Evolutionary conservation across 73 alveolate genomes (phyloP), one percentile per base, ranked within the genome.

Genomic region (Paramecium pentaurelia): DNA sequence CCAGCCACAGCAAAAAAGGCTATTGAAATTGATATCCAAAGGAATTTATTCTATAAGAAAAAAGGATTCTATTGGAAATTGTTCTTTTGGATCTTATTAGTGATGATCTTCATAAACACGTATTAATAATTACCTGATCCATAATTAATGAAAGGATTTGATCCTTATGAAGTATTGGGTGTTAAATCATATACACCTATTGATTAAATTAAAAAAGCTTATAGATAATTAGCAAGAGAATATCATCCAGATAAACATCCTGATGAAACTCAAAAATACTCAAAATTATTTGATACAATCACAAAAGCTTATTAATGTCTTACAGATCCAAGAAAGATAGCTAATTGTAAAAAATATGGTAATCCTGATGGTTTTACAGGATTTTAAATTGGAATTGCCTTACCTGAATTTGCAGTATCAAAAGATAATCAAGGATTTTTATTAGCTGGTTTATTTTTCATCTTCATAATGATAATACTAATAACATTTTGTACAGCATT

Each of bases 91-190:
- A 27, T 49, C 22, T 16, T 80, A 6, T 25, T 47, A 27, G 3
- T 47, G 75, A 80, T 80, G 91, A 49, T 80, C 28, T 47, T 80
- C 28, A 27, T 42, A 10, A 80, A 80, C 58, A 27, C 91, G 14
- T 80, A 80, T 47, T 28, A 80, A 80, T 49, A 80, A 80, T 80
- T 80, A 80, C 91, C 91, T 80, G 91, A 80, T 80, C 44, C 77
- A 10, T 4, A 47, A 49, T 49, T 80, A 30, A 80, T 80, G 77
- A 80, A 64, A 36, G 91, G 91, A 6, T 80, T 80, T 80, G 91
- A 80, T 80, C 91, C 91, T 10, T 80, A 80, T 80, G 91, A 80
- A 40, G 91, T 80, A 0, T 80, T 80, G 30, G 71, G 73, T 18
- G 91, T 80, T 1, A 44, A 28, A 12, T 27, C 91, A 40, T 42